Base-by-base conservation (phyloP, 768 basidiomycete genomes). In the Suillus hirtellus region DNA sequence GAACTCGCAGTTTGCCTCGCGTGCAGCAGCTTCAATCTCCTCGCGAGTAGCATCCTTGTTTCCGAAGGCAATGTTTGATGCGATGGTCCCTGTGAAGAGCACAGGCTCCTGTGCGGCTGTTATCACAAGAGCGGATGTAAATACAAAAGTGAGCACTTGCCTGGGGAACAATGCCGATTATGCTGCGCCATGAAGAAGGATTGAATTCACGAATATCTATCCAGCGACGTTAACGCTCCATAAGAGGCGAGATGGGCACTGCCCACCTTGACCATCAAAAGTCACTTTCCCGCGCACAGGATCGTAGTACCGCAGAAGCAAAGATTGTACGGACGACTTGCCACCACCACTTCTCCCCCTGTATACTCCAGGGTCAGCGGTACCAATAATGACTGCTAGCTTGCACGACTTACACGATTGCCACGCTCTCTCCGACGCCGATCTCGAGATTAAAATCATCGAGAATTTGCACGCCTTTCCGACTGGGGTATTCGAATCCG, bases 91-190 rank as follows among this genome's bases (percentile, higher is more conserved):
- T 2, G 90, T 89, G 75, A 97, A 97, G 35, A 97, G 75, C 2
- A 95, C 86, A 0, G 95, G 93, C 65, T 96, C 95, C 79, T 82
- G 34, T 31, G 54, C 9, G 47, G 15, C 31, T 61, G 19, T 15
- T 31, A 31, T 47, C 56, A 8, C n/a, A 27, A 43, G 10, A 8
- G 24, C 27, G 37, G 24, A 43, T 69, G 3, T 1, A 24, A 15
- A 55, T 35, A 49, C 31, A 59, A 27, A 44, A 21, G 7, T n/a
- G 10, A 24, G 12, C 38, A 65, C 71, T 21, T 38, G 80, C 82
- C 76, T 98, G 96, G 14, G 95, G 96, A 2, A 99, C 95, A n/a
- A 98, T 87, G 0, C 95, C 94, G 52, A 99, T 94, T 37, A 90
- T 83, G 62, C 81, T 81, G 47, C 96, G 85, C 96, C 96, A 99